Evolutionary conservation across 805 yeast species (phyloP), one percentile per base, ranked within the genome.

Genomic region (Saccharomycopsis javanensis): DNA sequence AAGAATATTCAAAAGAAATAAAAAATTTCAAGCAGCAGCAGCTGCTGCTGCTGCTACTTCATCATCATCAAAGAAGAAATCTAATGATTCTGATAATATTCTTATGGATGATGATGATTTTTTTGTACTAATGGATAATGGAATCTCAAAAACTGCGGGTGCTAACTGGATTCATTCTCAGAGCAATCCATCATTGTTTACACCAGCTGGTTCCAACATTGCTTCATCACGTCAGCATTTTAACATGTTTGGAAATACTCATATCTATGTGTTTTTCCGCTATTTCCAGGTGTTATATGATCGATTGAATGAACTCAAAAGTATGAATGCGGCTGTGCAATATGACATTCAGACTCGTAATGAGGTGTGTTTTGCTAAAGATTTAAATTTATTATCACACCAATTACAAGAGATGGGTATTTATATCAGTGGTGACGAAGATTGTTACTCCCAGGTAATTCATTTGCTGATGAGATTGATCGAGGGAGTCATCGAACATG

Each of bases 401-500:
- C 86, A 83, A 63, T 74, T 86, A 45, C 83, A 80, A 61, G 89
- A 85, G 53, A 70, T 81, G 78, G 85, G 85, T 3, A 77, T 86
- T 51, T 74, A 75, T 55, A 79, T 87, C 61, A 51, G 55, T 18
- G 60, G 56, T 1, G 34, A 42, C 7, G 59, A 59, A 20, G 45
- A 54, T 56, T 68, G 70, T 53, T 88, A 87, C 67, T 69, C 71
- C 27, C 94, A 87, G 69, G 80, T 84, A n/a, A 72, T 87, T 58
- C 73, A 72, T 3, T 73, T 87, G 60, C 77, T 88, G 55, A 84
- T 79, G 59, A 77, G 78, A 60, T 71, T 86, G 53, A 81, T 88
- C 63, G 90, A 86, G 63, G 90, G 89, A 10, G 88, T 85, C n/a
- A 69, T 87, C 38, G 95, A 87, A 66, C 88, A 84, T 60, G 88